Evolutionary conservation across 441 rosid species (phyloP).

Genomic region (Populus trichocarpa): DNA sequence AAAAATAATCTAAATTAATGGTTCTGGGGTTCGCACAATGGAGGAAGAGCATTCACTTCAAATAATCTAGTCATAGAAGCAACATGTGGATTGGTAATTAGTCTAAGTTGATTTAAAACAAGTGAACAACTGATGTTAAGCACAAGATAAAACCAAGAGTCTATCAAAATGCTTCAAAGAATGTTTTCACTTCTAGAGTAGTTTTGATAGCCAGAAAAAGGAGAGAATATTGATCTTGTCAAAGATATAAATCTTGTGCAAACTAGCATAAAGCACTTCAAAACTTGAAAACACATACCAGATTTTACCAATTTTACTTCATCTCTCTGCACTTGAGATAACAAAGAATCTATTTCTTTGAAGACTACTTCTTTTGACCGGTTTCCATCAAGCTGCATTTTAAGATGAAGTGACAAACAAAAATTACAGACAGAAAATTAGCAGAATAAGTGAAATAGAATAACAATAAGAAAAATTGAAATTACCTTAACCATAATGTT

Average conservation of each 20-base stretch:
- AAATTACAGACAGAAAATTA: neutral
- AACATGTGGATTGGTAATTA: neutral
- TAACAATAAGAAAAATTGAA: neutral
- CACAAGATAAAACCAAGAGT: neutral
- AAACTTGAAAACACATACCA: constrained; percentile 42
- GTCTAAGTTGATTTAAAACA: neutral
- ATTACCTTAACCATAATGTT: constrained; percentile 61
- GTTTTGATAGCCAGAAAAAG: neutral
- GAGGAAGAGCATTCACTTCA: neutral
- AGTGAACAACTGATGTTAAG: neutral
- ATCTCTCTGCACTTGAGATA: constrained; percentile 49
- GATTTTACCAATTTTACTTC: constrained; percentile 33
- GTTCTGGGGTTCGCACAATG: neutral
- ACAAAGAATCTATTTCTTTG: constrained; percentile 50
- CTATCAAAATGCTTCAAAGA: neutral
- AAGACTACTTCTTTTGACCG: constrained; percentile 65
- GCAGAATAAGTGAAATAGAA: constrained; percentile 4
- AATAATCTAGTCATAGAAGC: neutral
- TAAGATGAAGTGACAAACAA: constrained; percentile 10
- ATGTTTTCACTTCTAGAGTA: neutral
- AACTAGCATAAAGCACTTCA: constrained; percentile 16
- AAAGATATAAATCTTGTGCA: neutral
- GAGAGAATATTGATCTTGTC: neutral
- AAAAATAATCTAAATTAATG: neutral
- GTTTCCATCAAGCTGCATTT: constrained; percentile 74